Evolutionary conservation across 164 flowering plant species (phyloP), one percentile per base, ranked within the genome.

Genomic region (Annona cherimola): DNA sequence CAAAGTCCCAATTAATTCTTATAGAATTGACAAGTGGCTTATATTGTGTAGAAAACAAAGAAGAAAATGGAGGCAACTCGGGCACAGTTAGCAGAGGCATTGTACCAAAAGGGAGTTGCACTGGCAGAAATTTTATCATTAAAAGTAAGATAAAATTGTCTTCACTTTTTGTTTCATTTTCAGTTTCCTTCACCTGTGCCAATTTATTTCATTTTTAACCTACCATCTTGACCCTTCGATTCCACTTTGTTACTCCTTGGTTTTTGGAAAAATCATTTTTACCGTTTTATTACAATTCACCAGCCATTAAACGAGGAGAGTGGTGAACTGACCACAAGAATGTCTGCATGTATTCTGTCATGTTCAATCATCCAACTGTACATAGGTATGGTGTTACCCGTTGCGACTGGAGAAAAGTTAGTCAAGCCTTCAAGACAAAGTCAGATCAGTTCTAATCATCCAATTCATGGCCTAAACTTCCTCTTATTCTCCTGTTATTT

Each of bases 61-160:
- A 92, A 90, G 86, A 88, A 89, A 79, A 89, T 92, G 92, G 99
- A 95, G 83, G 71, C 83, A 45, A 87, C 85, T 3, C 90, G 96
- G 67, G 96, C 92, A 73, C 94, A 91, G 57, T 78, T 91, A 67
- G 86, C 86, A 16, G 93, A 90, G 74, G 98, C 99, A 45, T 74
- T 95, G n/a, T 95, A 95, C 85, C 89, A 85, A 69, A 95, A 95
- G 80, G 99, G 98, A 62, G 62, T 95, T 19, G 94, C 97, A 46
- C 79, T 92, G 73, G 85, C 81, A n/a, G 93, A 87, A 75, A 80
- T 90, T 72, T 93, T 85, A 68, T 67, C 76, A 61, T 55, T 84
- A 20, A 81, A 89, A 91, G 99, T 90, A 67, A 14, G 69, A 39
- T 9, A 11, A 14, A 26, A 43, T 55, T 63, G 41, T 14, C 39